Evolutionary conservation across 805 yeast genomes (phyloP), one percentile per base, ranked within the genome.

Genomic region (Kuraishia borneana): DNA sequence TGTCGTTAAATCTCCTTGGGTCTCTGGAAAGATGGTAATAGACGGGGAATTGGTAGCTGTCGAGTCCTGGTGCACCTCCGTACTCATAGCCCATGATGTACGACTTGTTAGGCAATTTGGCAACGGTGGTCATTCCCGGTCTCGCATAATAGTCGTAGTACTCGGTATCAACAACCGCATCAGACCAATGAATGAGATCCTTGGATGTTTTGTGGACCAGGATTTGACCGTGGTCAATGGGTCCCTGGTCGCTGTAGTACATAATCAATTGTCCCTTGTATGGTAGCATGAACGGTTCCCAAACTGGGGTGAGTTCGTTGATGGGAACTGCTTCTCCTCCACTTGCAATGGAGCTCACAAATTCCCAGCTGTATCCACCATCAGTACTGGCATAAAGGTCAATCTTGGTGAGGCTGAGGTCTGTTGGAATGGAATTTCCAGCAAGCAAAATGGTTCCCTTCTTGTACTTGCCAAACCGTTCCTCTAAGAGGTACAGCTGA

Each of bases 21-120:
- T 25, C 28, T 6, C 13, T 16, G 16, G 28, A 8, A 12, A 25
- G 8, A 16, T 25, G 28, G 28, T 25, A 25, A 12, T 7, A 25
- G 7, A 25, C 28, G 6, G 28, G 16, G 16, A 25, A 25, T 6
- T 12, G 6, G 28, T 25, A 25, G 16, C 16, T 10, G 6, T 12
- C 6, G 13, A 6, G 13, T 6, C 7, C 28, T 6, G 28, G 28
- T 6, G 28, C 28, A 10, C 28, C 28, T 10, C 28, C 28, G 13
- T 25, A 25, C 28, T 25, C 28, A 25, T 25, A 25, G 12, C 16
- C 16, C 28, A 25, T 25, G 28, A 25, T 25, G 28, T 25, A 25
- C 28, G 8, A 10, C 6, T 16, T 16, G 28, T 25, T 25, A 16
- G 28, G 28, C 28, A 25, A 12, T 12, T 25, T 25, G 16, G 28